phyloP scores from a whole-genome alignment of 1,284 basidiomycete genomes.

The Marasmius oreades region DNA sequence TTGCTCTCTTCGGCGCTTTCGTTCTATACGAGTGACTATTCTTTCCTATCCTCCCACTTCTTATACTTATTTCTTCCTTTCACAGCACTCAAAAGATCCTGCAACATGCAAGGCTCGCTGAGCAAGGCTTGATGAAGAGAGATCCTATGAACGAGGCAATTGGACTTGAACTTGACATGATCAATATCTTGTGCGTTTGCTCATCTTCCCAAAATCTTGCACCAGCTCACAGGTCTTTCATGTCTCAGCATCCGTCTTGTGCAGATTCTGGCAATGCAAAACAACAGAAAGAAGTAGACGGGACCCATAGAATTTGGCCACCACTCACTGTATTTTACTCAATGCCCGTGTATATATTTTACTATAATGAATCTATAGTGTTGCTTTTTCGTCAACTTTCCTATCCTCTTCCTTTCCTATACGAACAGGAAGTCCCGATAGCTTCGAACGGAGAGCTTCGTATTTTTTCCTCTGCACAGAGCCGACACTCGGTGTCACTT shows the following conservation, averaged over 20 bases:
- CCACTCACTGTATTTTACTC: neutral
- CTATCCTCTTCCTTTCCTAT: slow-evolving; percentile 33
- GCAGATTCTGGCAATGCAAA: slow-evolving; percentile 73
- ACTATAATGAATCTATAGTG: neutral
- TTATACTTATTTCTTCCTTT: slow-evolving; percentile 9
- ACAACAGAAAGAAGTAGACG: slow-evolving; percentile 44
- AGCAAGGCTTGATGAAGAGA: slow-evolving; percentile 60
- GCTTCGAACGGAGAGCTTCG: slow-evolving; percentile 73
- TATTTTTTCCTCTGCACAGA: slow-evolving; percentile 80
- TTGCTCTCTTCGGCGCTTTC: slow-evolving; percentile 86
- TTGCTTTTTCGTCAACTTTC: slow-evolving; percentile 7
- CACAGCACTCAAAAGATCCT: slow-evolving; percentile 79
- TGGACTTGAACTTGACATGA: slow-evolving; percentile 80
- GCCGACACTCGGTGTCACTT: slow-evolving; percentile 87
- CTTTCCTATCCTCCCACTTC: neutral
- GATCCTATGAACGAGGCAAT: slow-evolving; percentile 83
- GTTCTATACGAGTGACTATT: slow-evolving; percentile 79
- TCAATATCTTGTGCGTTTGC: slow-evolving; percentile 75
- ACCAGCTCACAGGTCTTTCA: slow-evolving; percentile 10
- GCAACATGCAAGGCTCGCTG: slow-evolving; percentile 70
- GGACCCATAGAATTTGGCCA: slow-evolving; percentile 1
- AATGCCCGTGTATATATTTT: neutral
- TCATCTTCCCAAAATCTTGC: neutral
- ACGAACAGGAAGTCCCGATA: slow-evolving; percentile 67
- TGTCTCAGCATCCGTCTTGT: slow-evolving; percentile 69